These are phyloP conservation scores for Avena eriantha DNA, from an alignment of 176 grass and related monocot species.

Conservation along the genomic window DNA sequence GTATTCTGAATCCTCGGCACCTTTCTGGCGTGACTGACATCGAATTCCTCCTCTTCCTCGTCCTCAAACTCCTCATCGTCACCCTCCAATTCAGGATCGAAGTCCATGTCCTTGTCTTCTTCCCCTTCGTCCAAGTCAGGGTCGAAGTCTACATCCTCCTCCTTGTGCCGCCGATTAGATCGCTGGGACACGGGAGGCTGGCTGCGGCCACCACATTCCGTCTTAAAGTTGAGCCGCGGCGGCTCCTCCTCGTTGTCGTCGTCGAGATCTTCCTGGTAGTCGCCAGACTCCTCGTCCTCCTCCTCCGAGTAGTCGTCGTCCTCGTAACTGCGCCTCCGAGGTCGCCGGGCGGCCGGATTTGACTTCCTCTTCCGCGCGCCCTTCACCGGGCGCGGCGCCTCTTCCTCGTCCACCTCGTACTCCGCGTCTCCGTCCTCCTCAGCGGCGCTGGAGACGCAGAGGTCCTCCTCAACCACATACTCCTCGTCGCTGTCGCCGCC, in stretches of 20 bases:
- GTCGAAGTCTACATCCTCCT: constrained; percentile 60
- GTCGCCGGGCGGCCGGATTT: constrained; percentile 31
- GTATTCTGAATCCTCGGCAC: constrained; percentile 37
- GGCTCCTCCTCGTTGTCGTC: constrained; percentile 53
- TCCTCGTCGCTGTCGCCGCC: constrained; percentile 62
- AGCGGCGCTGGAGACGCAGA: constrained; percentile 27
- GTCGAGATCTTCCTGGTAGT: constrained; percentile 20
- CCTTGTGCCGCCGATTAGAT: constrained; percentile 42
- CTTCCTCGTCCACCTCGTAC: constrained; percentile 47
- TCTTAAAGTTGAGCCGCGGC: not conserved
- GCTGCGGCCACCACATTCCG: not conserved
- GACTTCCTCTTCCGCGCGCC: constrained; percentile 18
- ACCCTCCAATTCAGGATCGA: constrained; percentile 42
- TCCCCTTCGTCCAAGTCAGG: constrained; percentile 55
- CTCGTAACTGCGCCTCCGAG: constrained; percentile 48
- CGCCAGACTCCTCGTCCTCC: constrained; percentile 26
- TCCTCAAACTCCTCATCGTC: constrained; percentile 58
- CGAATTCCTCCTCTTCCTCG: constrained; percentile 65
- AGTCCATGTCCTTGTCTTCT: constrained; percentile 61
- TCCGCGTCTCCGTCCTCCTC: constrained; percentile 46
- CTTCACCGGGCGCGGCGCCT: constrained; percentile 38
- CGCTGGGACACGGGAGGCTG: not conserved
- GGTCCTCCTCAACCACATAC: constrained; percentile 54
- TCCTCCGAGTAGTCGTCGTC: constrained; percentile 55
- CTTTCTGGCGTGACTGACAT: constrained; percentile 30